These are phyloP conservation scores for Phytophthora vignae DNA, from an alignment of 352 stramenopile genomes.

Conservation along the genomic window DNA sequence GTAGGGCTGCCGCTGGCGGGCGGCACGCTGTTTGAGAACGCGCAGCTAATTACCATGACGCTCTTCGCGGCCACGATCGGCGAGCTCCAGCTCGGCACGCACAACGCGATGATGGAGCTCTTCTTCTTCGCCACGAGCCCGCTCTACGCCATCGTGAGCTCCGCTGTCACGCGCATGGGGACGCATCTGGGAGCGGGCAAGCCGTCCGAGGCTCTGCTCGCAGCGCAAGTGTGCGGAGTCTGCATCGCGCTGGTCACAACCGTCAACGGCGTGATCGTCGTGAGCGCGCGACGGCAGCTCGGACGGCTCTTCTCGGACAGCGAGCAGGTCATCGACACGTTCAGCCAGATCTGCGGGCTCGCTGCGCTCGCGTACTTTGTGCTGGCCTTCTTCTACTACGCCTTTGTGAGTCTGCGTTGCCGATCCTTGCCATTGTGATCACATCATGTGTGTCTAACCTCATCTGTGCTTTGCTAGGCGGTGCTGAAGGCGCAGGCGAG, in stretches of 20 bases:
- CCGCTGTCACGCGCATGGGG: slow-evolving; percentile 69
- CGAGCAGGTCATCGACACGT: slow-evolving; percentile 63
- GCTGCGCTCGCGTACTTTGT: slow-evolving; percentile 71
- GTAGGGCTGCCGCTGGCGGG: slow-evolving; percentile 64
- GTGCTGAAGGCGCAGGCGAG: slow-evolving; percentile 76
- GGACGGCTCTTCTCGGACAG: slow-evolving; percentile 80
- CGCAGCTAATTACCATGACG: slow-evolving; percentile 81
- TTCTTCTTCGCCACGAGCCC: slow-evolving; percentile 84
- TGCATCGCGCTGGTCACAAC: slow-evolving; percentile 57
- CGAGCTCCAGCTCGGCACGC: slow-evolving; percentile 74
- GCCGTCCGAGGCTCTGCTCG: slow-evolving; percentile 47
- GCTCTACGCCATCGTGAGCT: slow-evolving; percentile 76
- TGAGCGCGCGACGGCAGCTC: slow-evolving; percentile 54
- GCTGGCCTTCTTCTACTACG: slow-evolving; percentile 86
- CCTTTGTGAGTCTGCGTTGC: slow-evolving; percentile 51
- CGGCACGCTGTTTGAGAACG: slow-evolving; percentile 82
- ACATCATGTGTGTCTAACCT: background rate
- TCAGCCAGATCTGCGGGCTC: slow-evolving; percentile 67
- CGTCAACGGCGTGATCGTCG: slow-evolving; percentile 54
- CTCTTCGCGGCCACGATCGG: slow-evolving; percentile 76
- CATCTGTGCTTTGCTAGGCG: slow-evolving; percentile 40
- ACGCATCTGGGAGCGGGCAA: slow-evolving; percentile 67
- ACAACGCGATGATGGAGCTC: slow-evolving; percentile 89
- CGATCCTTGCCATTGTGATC: background rate
- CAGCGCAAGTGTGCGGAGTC: slow-evolving; percentile 59